phyloP scores from a whole-genome alignment of 2,329 filamentous ascomycete species.

The Venturiaceae sp. region DNA sequence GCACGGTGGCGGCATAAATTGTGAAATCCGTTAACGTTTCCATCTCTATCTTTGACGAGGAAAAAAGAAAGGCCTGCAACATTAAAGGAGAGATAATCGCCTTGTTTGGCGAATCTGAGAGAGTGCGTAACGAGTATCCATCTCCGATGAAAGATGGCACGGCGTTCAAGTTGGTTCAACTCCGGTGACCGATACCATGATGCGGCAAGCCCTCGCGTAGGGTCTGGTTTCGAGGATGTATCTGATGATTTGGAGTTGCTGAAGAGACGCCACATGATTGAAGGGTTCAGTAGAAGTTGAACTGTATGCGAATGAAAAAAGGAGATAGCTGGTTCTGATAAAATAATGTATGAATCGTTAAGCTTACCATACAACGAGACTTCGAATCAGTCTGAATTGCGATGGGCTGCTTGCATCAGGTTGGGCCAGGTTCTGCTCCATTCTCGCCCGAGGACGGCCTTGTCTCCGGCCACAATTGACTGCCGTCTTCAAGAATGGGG shows the following conservation, averaged over 20 bases:
- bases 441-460: neutral
- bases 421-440: too few species aligned
- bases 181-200: conserved; percentile 16
- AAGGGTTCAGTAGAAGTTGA: too few species aligned
- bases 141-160: conserved; percentile 47
- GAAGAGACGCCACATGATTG: neutral
- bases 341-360: too few species aligned
- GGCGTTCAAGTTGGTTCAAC: conserved; percentile 47
- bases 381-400: neutral
- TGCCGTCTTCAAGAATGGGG: neutral
- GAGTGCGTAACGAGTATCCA: conserved; percentile 48
- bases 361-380: too few species aligned
- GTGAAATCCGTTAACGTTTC: conserved; percentile 49
- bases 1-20: conserved; percentile 54
- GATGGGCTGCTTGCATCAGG: too few species aligned
- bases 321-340: neutral
- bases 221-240: neutral
- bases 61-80: conserved; percentile 48
- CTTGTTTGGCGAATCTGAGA: conserved; percentile 38
- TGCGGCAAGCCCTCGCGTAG: neutral
- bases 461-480: neutral
- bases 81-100: conserved; percentile 48
- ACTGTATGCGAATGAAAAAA: neutral
- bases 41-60: conserved; percentile 39
- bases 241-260: neutral